phyloP scores from a whole-genome alignment of 495 filamentous ascomycete genomes.

The Tuber melanosporum region DNA sequence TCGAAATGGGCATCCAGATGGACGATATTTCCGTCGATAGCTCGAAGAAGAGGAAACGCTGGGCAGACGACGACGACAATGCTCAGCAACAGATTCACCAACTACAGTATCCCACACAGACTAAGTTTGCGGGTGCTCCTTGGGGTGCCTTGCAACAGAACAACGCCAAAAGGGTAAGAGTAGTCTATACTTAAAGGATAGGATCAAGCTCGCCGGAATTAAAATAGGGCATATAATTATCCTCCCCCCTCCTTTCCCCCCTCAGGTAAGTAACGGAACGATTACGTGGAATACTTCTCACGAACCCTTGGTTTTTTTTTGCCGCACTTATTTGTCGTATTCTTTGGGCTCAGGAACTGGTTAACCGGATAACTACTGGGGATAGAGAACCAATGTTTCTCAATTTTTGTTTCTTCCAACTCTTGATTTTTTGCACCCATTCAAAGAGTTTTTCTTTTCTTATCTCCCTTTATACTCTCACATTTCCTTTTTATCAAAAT shows the following conservation, averaged over 20 bases:
- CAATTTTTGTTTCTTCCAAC: constrained; percentile 20
- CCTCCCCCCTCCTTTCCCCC: neutral
- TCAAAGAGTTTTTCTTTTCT: constrained; percentile 14
- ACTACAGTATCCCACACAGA: constrained; percentile 6
- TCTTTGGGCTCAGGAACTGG: constrained; percentile 26
- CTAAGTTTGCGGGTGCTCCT: constrained; percentile 16
- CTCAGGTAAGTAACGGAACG: constrained; percentile 4
- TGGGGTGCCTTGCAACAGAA: constrained; percentile 31
- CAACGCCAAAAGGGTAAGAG: constrained; percentile 27
- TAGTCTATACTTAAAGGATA: constrained; percentile 18
- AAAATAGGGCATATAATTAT: neutral
- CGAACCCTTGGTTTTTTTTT: constrained; percentile 13
- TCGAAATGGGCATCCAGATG: constrained; percentile 36
- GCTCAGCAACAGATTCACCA: constrained; percentile 26
- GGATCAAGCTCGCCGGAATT: constrained; percentile 6
- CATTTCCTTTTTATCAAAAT: constrained; percentile 5
- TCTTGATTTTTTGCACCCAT: constrained; percentile 3
- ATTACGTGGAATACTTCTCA: neutral
- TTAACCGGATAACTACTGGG: constrained; percentile 19
- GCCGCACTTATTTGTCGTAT: constrained; percentile 8
- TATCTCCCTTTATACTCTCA: constrained; percentile 4
- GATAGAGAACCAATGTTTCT: constrained; percentile 23
- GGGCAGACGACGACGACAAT: constrained; percentile 29
- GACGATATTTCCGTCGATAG: constrained; percentile 16
- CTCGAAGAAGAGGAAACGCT: constrained; percentile 33